Conservation (phyloP, 1,139 yeast species). For the Magnusiomyces starmeri region DNA sequence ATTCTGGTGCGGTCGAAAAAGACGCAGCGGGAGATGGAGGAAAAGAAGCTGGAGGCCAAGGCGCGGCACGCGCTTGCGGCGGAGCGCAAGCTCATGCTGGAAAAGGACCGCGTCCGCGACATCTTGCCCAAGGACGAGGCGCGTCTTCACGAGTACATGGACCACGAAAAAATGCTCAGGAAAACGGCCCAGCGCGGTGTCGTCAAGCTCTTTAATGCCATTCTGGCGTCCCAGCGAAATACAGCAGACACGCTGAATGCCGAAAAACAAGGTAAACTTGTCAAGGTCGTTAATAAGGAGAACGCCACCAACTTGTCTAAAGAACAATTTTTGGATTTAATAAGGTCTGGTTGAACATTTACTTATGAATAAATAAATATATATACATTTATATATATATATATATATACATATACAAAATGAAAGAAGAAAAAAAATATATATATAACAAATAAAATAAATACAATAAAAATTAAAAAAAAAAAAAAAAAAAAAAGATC, state of each 20-base stretch:
- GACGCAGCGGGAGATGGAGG: constrained; percentile 64
- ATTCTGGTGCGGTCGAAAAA: constrained; percentile 68
- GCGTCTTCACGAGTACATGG: constrained; percentile 50
- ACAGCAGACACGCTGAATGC: constrained; percentile 29
- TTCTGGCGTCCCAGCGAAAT: constrained; percentile 66
- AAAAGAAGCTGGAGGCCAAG: constrained; percentile 73
- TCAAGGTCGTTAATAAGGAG: constrained; percentile 40
- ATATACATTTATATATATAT: constrained; percentile 4
- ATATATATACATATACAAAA: no score
- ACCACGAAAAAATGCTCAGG: constrained; percentile 63
- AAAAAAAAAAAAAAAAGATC: constrained; percentile 2
- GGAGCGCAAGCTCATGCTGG: constrained; percentile 65
- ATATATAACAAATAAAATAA: background rate
- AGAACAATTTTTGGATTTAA: constrained; percentile 82
- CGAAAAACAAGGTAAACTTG: constrained; percentile 19
- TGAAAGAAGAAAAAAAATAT: background rate
- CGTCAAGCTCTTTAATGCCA: constrained; percentile 83
- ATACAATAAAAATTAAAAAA: background rate
- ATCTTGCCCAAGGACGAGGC: constrained; percentile 51
- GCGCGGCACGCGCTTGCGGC: constrained; percentile 64
- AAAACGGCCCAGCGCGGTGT: constrained; percentile 93
- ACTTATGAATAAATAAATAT: constrained; percentile 3
- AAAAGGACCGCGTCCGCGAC: constrained; percentile 57
- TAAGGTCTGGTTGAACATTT: constrained; percentile 58
- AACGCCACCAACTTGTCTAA: constrained; percentile 77